phyloP scores from a whole-genome alignment of 305 asterid species.

The Fraxinus floribunda region DNA sequence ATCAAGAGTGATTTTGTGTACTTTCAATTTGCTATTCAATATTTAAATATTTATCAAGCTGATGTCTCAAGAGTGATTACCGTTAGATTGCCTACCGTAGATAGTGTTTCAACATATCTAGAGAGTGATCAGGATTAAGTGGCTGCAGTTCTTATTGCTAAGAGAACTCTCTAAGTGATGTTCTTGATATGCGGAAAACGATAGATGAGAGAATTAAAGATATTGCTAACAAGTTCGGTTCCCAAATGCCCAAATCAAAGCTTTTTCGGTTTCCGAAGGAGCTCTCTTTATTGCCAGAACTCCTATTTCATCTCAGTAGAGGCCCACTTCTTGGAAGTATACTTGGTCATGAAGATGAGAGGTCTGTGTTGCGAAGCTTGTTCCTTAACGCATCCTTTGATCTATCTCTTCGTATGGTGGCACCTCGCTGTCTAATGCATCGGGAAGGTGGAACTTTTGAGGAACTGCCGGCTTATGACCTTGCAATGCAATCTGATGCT shows the following conservation, averaged over 20 bases:
- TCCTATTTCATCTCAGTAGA: slow-evolving; percentile 79
- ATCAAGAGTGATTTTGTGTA: slow-evolving; percentile 83
- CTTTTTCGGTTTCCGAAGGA: slow-evolving; percentile 80
- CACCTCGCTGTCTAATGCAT: slow-evolving; percentile 95
- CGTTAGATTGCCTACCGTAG: slow-evolving; percentile 75
- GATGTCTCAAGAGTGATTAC: slow-evolving; percentile 88
- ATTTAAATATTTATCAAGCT: slow-evolving; percentile 74
- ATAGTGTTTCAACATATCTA: slow-evolving; percentile 74
- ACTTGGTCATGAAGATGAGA: slow-evolving; percentile 87
- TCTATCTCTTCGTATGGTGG: slow-evolving; percentile 88
- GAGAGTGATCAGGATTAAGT: slow-evolving; percentile 89
- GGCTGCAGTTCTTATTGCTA: slow-evolving; percentile 84
- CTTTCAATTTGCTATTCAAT: slow-evolving; percentile 78
- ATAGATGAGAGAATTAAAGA: slow-evolving; percentile 89
- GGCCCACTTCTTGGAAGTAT: slow-evolving; percentile 91
- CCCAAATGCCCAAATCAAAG: slow-evolving; percentile 73
- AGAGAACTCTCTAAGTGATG: slow-evolving; percentile 65
- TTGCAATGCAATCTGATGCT: slow-evolving; percentile 96
- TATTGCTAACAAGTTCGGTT: slow-evolving; percentile 71
- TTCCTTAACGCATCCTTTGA: slow-evolving; percentile 89
- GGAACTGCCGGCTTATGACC: slow-evolving; percentile 94
- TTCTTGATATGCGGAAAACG: slow-evolving; percentile 64
- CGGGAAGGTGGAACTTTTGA: slow-evolving; percentile 94
- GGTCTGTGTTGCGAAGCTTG: slow-evolving; percentile 73
- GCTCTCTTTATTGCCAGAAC: slow-evolving; percentile 71